These are phyloP conservation scores for Cladosporium sp. DNA, from an alignment of 2,329 filamentous ascomycete genomes.

Conservation along the genomic window DNA sequence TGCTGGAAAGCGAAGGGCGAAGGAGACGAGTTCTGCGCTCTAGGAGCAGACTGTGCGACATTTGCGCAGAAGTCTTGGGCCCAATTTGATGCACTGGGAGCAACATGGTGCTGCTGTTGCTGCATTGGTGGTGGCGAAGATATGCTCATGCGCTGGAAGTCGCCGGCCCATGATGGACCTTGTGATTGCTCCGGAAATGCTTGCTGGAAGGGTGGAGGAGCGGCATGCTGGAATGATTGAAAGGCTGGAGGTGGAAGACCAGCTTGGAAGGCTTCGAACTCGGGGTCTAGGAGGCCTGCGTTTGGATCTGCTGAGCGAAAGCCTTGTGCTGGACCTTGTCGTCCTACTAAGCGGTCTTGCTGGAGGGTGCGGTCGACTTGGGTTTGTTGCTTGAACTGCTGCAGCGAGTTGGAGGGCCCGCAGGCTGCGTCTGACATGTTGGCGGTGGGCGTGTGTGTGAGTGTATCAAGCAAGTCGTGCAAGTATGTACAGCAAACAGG, in stretches of 20 bases:
- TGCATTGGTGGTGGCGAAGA: slow-evolving; percentile 47
- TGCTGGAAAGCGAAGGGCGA: slow-evolving; percentile 38
- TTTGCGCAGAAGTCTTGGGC: slow-evolving; percentile 61
- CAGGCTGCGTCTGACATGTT: slow-evolving; percentile 70
- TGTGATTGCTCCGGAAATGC: slow-evolving; percentile 12
- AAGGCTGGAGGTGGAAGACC: slow-evolving; percentile 47
- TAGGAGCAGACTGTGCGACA: slow-evolving; percentile 39
- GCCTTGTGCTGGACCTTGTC: slow-evolving; percentile 52
- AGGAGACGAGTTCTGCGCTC: slow-evolving; percentile 31
- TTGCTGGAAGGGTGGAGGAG: slow-evolving; percentile 25
- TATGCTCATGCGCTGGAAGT: slow-evolving; percentile 53
- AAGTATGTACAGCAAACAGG: background rate
- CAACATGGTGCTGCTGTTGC: slow-evolving; percentile 49
- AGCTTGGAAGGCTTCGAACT: slow-evolving; percentile 70
- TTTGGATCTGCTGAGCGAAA: slow-evolving; percentile 63
- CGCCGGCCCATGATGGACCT: slow-evolving; percentile 50
- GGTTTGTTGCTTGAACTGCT: slow-evolving; percentile 71
- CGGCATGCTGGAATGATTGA: slow-evolving; percentile 36
- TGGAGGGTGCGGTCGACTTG: slow-evolving; percentile 70
- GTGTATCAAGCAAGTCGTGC: background rate
- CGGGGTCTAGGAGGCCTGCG: slow-evolving; percentile 61
- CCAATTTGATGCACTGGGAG: slow-evolving; percentile 47
- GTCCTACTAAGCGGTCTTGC: slow-evolving; percentile 66
- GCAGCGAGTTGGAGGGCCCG: slow-evolving; percentile 73
- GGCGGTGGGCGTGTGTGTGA: slow-evolving; percentile 9